These are phyloP conservation scores for Rhodotorula diobovata DNA, from an alignment of 768 basidiomycete genomes.

Conservation along the genomic window DNA sequence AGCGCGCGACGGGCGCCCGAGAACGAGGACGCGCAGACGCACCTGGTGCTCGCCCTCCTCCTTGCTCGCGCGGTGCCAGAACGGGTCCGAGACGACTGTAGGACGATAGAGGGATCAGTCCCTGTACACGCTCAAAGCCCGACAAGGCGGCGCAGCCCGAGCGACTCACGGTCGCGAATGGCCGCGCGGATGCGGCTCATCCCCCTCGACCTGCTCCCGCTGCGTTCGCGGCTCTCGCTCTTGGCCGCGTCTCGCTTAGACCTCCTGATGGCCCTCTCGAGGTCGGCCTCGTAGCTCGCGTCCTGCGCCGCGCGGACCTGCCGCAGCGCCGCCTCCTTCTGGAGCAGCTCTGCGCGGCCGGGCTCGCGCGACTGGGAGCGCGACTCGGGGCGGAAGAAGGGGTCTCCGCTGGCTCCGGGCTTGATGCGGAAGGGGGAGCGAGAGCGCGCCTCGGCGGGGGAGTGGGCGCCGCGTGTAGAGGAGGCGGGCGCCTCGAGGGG, in stretches of 20 bases:
- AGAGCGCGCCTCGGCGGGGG: not conserved
- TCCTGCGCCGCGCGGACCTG: slow-evolving; percentile 9
- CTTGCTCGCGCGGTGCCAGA: slow-evolving; percentile 11
- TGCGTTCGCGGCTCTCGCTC: not conserved
- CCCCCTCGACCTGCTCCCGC: not conserved
- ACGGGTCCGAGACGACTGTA: slow-evolving; percentile 13
- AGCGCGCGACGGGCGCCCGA: too few species aligned
- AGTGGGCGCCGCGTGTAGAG: too few species aligned
- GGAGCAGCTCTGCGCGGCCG: not conserved
- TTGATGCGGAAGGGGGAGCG: not conserved
- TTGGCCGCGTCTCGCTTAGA: not conserved
- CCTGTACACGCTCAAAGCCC: not conserved
- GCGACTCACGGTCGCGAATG: not conserved
- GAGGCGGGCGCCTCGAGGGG: not conserved
- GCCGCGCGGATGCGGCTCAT: not conserved
- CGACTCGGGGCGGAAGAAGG: slow-evolving; percentile 5
- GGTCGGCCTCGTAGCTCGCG: slow-evolving; percentile 3
- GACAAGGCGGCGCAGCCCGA: too few species aligned
- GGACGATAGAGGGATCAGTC: too few species aligned
- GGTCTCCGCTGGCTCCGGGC: too few species aligned
- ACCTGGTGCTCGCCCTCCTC: slow-evolving; percentile 6
- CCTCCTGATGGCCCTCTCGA: not conserved
- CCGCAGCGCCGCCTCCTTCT: not conserved
- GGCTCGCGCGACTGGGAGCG: not conserved
- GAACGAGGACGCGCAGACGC: not conserved